Base-by-base conservation (phyloP, 1,284 basidiomycete species). In the Rhodotorula glutinis region DNA sequence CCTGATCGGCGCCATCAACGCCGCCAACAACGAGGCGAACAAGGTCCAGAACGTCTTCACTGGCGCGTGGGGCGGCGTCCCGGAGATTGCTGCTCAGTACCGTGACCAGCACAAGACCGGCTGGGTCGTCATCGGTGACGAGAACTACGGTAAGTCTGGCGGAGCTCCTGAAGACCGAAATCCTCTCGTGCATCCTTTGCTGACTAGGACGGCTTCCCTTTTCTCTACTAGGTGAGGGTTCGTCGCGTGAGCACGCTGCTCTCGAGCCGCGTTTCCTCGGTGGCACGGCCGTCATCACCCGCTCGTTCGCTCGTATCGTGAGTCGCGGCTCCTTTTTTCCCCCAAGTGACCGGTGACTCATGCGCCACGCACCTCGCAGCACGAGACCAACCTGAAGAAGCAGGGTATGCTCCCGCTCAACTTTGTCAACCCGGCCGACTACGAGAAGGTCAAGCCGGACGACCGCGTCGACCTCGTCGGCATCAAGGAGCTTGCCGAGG, bases 201-300 rank as follows among this genome's bases (percentile, higher is more conserved):
- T 13, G 11, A 9, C 53, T 53, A 10, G 30, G 16, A n/a, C 30
- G 25, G 8, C 52, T 30, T 53, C n/a, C n/a, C 30, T 29, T 88
- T 77, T 83, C 85, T 33, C 25, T 27, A 33, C 3, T 46, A 78
- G 94, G 95, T 78, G 95, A 98, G 63, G 70, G 70, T 38, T 65
- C 67, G 27, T 70, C 60, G 41, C 66, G 65, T 81, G 93, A 98
- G 82, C 94, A 96, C 82, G 95, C 94, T 76, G 95, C 94, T 65
- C 89, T 98, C 65, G 93, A 98, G 83, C 94, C 95, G 56, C 90
- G 95, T 69, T 98, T 88, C 87, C 88, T 98, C 73, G 94, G 94
- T 77, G 94, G 92, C 76, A 84, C 90, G 67, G 95, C 95, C 56
- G 91, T 98, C 82, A 95, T 98, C 80, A 89, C 89, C 77, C 87